A percentile compares a stretch with the other conserved stretches of the same genome.
Evolutionary conservation across 805 yeast species (phyloP).

Genomic region (Sugiyamaella qingdaonensis): DNA sequence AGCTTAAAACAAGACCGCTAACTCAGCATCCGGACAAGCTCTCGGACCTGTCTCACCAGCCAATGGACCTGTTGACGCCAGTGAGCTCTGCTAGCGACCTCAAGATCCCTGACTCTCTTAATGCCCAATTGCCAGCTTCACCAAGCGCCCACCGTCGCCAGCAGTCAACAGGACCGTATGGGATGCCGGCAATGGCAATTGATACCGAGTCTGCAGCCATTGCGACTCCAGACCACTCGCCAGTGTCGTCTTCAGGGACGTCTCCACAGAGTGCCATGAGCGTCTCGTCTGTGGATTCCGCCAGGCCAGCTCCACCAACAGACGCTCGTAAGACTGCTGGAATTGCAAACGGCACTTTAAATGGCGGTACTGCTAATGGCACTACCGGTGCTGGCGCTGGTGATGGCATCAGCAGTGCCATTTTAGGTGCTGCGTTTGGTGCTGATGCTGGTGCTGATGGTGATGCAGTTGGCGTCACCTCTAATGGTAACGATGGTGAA

Average conservation of each 20-base stretch:
- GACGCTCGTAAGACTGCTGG: neutral
- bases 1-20: too few relatives aligned
- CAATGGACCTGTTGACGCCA: neutral
- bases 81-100: neutral
- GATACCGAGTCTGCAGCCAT: neutral
- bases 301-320: neutral
- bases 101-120: conserved; percentile 46
- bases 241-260: neutral
- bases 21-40: neutral
- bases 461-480: too few relatives aligned
- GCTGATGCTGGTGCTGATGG: neutral
- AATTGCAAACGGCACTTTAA: neutral
- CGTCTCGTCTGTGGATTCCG: neutral
- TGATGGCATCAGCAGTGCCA: neutral
- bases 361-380: neutral
- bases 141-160: too few relatives aligned
- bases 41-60: neutral
- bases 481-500: neutral
- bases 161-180: too few relatives aligned
- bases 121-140: conserved; percentile 40
- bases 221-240: neutral
- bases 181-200: neutral
- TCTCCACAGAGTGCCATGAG: neutral
- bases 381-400: neutral
- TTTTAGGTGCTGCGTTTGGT: neutral